Evolutionary conservation across 257 asterid genomes (phyloP).

Genomic region (Solanum bulbocastanum): DNA sequence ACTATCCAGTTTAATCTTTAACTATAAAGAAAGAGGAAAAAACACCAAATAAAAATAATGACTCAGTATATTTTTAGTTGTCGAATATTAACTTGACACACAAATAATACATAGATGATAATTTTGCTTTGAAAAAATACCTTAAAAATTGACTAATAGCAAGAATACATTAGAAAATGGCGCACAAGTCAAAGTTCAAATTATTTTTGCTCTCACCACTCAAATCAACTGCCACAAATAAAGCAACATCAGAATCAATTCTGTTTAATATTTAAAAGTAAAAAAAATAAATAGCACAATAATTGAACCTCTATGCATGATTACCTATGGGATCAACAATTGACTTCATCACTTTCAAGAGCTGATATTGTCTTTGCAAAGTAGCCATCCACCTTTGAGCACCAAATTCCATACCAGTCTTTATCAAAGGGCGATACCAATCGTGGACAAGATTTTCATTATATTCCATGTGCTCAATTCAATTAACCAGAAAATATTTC

Average conservation of each 20-base stretch:
- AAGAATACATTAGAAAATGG: too few species aligned
- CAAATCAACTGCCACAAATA: conserved; percentile 26
- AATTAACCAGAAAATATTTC: conserved; percentile 41
- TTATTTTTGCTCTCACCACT: too few species aligned
- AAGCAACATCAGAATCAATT: not conserved
- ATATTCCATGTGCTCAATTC: conserved; percentile 76
- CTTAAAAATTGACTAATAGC: too few species aligned
- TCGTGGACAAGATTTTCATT: conserved; percentile 40
- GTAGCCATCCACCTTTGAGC: conserved; percentile 70
- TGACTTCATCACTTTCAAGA: conserved; percentile 25
- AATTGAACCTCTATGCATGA: conserved; percentile 25
- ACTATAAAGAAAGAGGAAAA: too few species aligned
- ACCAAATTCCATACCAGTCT: conserved; percentile 63
- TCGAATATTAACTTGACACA: too few species aligned
- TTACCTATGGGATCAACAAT: conserved; percentile 28
- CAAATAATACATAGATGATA: too few species aligned
- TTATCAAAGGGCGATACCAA: conserved; percentile 40
- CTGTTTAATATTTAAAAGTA: not conserved
- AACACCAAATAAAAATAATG: too few species aligned
- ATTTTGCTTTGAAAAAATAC: too few species aligned
- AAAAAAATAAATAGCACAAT: not conserved
- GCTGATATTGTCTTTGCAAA: conserved; percentile 53
- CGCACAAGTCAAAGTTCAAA: too few species aligned
- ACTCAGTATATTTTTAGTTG: too few species aligned
- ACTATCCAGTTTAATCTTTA: too few species aligned